Percentiles rank a stretch among this genome's conserved stretches.
Conservation (phyloP, 495 filamentous ascomycete genomes). For the Daldinia grandis region DNA sequence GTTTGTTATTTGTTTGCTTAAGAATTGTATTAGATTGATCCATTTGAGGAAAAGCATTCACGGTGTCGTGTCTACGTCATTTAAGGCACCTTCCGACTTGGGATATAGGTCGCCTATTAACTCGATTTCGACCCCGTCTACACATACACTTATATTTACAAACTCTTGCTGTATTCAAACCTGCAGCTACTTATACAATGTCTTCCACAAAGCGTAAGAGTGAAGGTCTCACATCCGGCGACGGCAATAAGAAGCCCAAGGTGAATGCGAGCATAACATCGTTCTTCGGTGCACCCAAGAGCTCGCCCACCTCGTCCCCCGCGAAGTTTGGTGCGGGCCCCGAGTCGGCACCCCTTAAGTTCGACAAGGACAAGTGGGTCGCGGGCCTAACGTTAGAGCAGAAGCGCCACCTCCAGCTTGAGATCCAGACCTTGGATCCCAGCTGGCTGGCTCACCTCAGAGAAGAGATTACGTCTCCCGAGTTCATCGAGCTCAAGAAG, state of each 20-base stretch:
- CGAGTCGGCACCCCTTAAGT: slow-evolving; percentile 58
- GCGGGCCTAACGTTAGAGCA: slow-evolving; percentile 81
- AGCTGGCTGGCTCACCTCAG: slow-evolving; percentile 89
- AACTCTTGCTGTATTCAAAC: neutral
- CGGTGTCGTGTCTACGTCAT: slow-evolving; percentile 29
- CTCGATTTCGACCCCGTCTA: slow-evolving; percentile 14
- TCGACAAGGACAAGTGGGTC: slow-evolving; percentile 90
- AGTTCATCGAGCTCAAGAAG: slow-evolving; percentile 86
- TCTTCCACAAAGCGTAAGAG: slow-evolving; percentile 75
- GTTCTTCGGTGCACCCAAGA: slow-evolving; percentile 61
- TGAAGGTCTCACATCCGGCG: slow-evolving; percentile 49
- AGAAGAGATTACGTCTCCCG: slow-evolving; percentile 76
- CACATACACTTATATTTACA: neutral
- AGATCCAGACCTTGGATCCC: slow-evolving; percentile 90
- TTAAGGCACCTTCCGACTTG: slow-evolving; percentile 14
- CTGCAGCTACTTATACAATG: slow-evolving; percentile 41
- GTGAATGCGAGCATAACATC: slow-evolving; percentile 62
- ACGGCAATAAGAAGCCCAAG: slow-evolving; percentile 77
- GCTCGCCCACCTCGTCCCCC: slow-evolving; percentile 40
- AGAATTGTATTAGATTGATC: neutral
- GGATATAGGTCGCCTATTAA: slow-evolving; percentile 13
- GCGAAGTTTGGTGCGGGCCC: slow-evolving; percentile 39
- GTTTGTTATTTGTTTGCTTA: neutral
- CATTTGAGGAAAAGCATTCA: slow-evolving; percentile 4
- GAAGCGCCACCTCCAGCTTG: slow-evolving; percentile 79